A percentile compares a stretch with the other conserved stretches of the same genome.
Conservation (phyloP, 768 basidiomycete species). For the Boletus coccyginus region DNA sequence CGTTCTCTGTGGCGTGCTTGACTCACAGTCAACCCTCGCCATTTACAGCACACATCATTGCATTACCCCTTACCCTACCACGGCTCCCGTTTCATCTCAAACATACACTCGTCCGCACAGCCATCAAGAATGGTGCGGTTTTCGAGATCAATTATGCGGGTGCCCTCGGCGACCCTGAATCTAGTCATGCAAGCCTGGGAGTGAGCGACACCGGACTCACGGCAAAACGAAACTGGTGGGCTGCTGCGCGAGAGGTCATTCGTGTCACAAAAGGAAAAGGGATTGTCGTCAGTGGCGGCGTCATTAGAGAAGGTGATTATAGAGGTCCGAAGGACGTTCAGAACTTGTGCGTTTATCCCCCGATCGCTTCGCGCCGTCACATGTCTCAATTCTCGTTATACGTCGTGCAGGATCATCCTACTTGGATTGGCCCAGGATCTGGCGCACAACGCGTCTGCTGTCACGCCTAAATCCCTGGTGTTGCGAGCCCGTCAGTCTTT, state of each 20-base stretch:
- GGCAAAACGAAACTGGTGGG: constrained; percentile 84
- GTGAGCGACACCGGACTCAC: constrained; percentile 50
- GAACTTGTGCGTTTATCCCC: constrained; percentile 57
- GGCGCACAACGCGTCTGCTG: constrained; percentile 61
- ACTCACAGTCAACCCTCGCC: constrained; percentile 75
- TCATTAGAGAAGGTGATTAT: constrained; percentile 55
- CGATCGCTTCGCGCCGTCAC: background rate
- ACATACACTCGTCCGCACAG: constrained; percentile 78
- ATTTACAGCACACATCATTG: constrained; percentile 77
- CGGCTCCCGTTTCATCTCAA: constrained; percentile 80
- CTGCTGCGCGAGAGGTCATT: constrained; percentile 68
- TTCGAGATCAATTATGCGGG: constrained; percentile 82
- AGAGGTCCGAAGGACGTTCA: constrained; percentile 70
- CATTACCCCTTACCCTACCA: constrained; percentile 73
- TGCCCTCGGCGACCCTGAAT: constrained; percentile 60
- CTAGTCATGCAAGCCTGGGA: constrained; percentile 41
- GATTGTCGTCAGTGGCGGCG: constrained; percentile 69
- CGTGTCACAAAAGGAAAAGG: constrained; percentile 81
- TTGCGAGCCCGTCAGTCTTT: constrained; percentile 66
- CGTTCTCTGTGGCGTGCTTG: constrained; percentile 78
- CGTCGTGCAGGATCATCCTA: constrained; percentile 52
- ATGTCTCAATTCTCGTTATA: background rate
- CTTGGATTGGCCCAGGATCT: constrained; percentile 68
- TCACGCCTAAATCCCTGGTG: constrained; percentile 61
- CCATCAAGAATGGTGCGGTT: constrained; percentile 76